Base-by-base conservation (phyloP, 306 rosid genomes). In the Acmispon strigosus region DNA sequence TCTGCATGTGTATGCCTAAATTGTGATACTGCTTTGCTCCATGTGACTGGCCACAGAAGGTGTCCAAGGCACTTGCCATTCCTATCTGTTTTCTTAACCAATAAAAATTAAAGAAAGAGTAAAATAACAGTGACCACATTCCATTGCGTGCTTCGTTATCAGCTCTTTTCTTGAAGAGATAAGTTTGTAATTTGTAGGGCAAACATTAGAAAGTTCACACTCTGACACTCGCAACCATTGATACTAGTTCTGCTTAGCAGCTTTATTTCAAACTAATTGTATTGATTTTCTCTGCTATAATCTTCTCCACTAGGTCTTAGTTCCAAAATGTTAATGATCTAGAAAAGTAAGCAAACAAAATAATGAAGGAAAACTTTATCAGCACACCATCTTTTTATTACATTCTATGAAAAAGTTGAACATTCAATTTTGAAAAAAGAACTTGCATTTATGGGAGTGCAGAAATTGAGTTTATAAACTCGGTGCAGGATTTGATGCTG, bases 1-100 rank as follows among this genome's bases (percentile, higher is more conserved):
- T 79, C 78, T 89, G 92, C 87, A 77, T 69, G 55, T 85, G 90
- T 45, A 85, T 79, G 32, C 92, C 88, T 69, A 89, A 37, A 87
- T 85, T 57, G 2, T 29, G 77, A 48, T 89, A 77, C 54, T 84
- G 96, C 78, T 84, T 81, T 78, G 96, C 92, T 17, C 92, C 92
- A 79, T 73, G 86, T 10, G 86, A 79, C 42, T 89, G 92, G 0
- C 96, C 92, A 37, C 87, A 84, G 11, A 89, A 77, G 1, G 92
- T 78, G 62, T 85, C 92, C 76, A 89, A 65, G 8, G 90, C 90
- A 74, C 89, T 82, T 4, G 96, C 83, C 92, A 87, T 80, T 42
- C 96, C 96, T 53, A 77, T 2, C 96, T 83, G 44, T 19, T 68
- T 50, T 19, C 64, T 50, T 13, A 42, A 29, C 44, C 47, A 67